Evolutionary conservation across 176 grass and related monocot genomes (phyloP), one percentile per base, ranked within the genome.

Genomic region (Oryza glumipatula): DNA sequence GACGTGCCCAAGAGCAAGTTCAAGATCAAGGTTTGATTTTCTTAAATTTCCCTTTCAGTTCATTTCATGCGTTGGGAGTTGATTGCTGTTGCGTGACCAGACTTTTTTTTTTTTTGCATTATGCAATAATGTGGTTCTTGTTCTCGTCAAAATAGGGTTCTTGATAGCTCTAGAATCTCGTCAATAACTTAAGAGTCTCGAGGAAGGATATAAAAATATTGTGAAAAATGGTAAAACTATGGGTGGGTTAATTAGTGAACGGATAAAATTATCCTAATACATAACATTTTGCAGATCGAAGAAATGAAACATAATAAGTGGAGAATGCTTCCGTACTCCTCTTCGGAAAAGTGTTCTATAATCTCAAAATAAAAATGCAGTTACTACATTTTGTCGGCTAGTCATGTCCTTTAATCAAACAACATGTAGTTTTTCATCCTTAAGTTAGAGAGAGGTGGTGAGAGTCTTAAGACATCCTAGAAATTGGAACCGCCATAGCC

Each of bases 1-100:
- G 94, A 96, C 80, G 88, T 94, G 17, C 97, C 97, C 30, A 96
- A 96, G 89, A 99, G 89, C 88, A 99, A 96, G 75, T 99, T 99
- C 83, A 99, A 99, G 84, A 99, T 99, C 69, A 99, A 93, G 97
- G 97, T 99, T n/a, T 82, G 74, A 0, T 88, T 23, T 13, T 17
- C 70, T 23, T 19, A 1, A 11, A 17, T 3, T 19, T 35, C 7
- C 60, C 64, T 65, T 52, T 39, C 56, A 3, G 86, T 88, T 36
- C 24, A 44, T 87, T 88, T 28, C 51, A 36, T 76, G 7, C 73
- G 19, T 74, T 32, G 30, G 30, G 30, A 32, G 30, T 74, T 38
- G 15, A 30, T 86, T 80, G 64, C 65, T 83, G 16, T 65, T 65
- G 67, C 17, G 47, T 21, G 81, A 65, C 10, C 11, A 67, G 30